A percentile compares a stretch with the other conserved stretches of the same genome.
phyloP scores from a whole-genome alignment of 2,329 filamentous ascomycete genomes.

The Colletotrichum horii region DNA sequence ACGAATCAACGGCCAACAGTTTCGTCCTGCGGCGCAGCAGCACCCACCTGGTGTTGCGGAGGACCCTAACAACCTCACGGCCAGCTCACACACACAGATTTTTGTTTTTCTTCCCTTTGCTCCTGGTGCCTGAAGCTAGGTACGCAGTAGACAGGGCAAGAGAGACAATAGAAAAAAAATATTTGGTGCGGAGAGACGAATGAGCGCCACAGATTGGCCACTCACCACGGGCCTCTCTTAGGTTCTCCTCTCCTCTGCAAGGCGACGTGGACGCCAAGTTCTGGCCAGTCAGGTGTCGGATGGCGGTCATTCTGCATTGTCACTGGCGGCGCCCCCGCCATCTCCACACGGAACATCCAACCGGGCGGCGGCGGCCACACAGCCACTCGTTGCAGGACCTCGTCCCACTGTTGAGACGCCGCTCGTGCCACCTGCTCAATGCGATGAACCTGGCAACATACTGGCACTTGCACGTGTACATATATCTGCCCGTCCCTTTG shows the following conservation, averaged over 20 bases:
- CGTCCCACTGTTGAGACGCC: conserved; percentile 18
- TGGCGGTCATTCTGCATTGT: not conserved
- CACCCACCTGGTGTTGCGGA: not conserved
- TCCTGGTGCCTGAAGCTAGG: not conserved
- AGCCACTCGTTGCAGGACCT: conserved; percentile 4
- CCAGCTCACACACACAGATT: not conserved
- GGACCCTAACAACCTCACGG: not conserved
- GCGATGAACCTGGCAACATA: conserved; percentile 11
- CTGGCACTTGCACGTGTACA: not conserved
- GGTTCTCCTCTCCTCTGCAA: not conserved
- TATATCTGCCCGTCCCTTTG: not conserved
- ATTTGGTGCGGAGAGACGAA: not conserved
- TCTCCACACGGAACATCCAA: not conserved
- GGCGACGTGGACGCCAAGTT: not conserved
- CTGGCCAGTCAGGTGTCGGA: not conserved
- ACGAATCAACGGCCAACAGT: not conserved
- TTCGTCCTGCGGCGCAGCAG: not conserved
- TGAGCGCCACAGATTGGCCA: not conserved
- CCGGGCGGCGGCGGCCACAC: not conserved
- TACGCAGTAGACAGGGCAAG: not conserved
- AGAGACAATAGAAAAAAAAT: not conserved
- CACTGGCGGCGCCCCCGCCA: not conserved
- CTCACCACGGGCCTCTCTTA: not conserved
- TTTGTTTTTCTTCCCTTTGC: not conserved
- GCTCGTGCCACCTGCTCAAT: conserved; percentile 11